Evolutionary conservation across 192 early-diverging fungal genomes (phyloP).

Genomic region (Neocallimastix lanati): DNA sequence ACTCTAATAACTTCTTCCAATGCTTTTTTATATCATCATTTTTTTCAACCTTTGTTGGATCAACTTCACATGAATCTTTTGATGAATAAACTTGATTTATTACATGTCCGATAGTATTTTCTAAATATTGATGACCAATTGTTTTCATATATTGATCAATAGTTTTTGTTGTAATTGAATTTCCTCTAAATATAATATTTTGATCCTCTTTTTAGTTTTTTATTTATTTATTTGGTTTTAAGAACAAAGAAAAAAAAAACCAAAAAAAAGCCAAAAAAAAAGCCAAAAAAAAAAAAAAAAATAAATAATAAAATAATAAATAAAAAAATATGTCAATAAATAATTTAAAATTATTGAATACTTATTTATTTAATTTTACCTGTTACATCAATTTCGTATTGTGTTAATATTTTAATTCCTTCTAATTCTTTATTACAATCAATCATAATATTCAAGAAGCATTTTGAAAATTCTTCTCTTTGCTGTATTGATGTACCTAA

Average conservation of each 20-base stretch:
- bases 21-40: conserved; percentile 5
- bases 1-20: background rate
- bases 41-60: conserved; percentile 17
- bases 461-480: conserved; percentile 17
- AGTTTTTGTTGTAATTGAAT: conserved; percentile 29
- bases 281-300: no score
- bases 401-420: conserved; percentile 8
- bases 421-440: conserved; percentile 10
- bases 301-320: no score
- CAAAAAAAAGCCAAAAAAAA: no score
- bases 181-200: conserved; percentile 8
- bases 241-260: no score
- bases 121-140: conserved; percentile 27
- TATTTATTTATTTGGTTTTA: no score
- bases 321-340: no score
- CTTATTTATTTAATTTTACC: conserved; percentile 4
- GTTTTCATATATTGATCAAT: conserved; percentile 39
- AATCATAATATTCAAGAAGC: conserved; percentile 15
- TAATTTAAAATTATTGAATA: no score
- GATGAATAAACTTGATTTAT: conserved; percentile 27
- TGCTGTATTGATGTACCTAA: conserved; percentile 8
- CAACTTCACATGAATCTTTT: conserved; percentile 43
- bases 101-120: conserved; percentile 42
- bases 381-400: conserved; percentile 12
- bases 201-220: no score